Percentiles rank a stretch among this genome's conserved stretches.
Evolutionary conservation across 192 early-diverging fungal genomes (phyloP).

Genomic region (Radiomyces spectabilis): DNA sequence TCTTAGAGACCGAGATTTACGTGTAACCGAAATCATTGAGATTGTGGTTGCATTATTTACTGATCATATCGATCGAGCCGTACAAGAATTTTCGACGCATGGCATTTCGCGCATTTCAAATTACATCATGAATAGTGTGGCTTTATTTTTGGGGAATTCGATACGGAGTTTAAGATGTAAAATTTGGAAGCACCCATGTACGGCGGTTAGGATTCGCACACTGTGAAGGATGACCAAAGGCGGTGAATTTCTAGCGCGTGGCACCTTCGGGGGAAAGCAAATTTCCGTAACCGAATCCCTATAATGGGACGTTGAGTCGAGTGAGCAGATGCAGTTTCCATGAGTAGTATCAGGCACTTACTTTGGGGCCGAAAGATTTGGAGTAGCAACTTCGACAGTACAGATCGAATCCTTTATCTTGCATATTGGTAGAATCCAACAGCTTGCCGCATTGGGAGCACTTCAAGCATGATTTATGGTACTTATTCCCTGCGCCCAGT

Average conservation of each 20-base stretch:
- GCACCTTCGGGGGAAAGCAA: conserved; percentile 18
- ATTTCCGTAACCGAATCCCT: conserved; percentile 23
- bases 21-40: too few species aligned
- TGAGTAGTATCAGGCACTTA: not conserved
- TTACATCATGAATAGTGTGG: too few species aligned
- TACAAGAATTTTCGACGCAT: too few species aligned
- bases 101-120: too few species aligned
- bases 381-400: conserved; percentile 47
- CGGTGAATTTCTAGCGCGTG: conserved; percentile 9
- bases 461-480: conserved; percentile 49
- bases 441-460: conserved; percentile 46
- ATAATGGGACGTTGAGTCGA: not conserved
- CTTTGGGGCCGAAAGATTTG: conserved; percentile 43
- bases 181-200: too few species aligned
- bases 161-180: too few species aligned
- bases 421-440: conserved; percentile 49
- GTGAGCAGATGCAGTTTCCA: not conserved
- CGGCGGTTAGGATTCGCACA: too few species aligned
- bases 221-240: too few species aligned
- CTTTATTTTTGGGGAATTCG: too few species aligned
- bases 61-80: too few species aligned
- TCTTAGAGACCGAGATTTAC: too few species aligned
- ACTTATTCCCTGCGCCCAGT: conserved; percentile 47
- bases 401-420: conserved; percentile 37
- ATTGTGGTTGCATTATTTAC: too few species aligned